Evolutionary conservation across 2,329 filamentous ascomycete genomes (phyloP).

Genomic region (Camptophora hylomeconis): DNA sequence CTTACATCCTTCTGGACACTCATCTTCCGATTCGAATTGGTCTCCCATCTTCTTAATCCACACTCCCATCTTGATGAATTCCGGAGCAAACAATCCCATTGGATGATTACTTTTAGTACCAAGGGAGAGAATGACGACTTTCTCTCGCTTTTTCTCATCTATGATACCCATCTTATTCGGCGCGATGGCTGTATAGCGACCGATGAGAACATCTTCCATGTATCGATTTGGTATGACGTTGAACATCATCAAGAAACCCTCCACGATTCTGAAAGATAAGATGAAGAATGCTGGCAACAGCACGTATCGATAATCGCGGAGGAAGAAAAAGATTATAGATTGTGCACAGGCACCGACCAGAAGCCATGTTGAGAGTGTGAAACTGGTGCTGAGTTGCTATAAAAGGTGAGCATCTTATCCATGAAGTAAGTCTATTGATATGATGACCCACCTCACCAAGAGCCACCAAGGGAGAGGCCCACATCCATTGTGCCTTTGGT

Average conservation of each 20-base stretch:
- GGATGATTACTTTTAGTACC: constrained; percentile 27
- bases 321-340: constrained; percentile 22
- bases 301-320: constrained; percentile 21
- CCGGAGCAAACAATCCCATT: constrained; percentile 28
- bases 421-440: too few relatives aligned
- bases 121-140: constrained; percentile 27
- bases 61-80: constrained; percentile 17
- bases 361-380: constrained; percentile 30
- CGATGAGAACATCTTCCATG: constrained; percentile 22
- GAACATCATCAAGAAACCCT: constrained; percentile 22
- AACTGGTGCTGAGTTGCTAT: too few relatives aligned
- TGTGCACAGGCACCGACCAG: constrained; percentile 28
- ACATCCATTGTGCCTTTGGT: too few relatives aligned
- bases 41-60: constrained; percentile 24
- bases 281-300: constrained; percentile 20
- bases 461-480: too few relatives aligned
- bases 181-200: constrained; percentile 26
- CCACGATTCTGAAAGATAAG: constrained; percentile 22
- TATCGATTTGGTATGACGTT: constrained; percentile 26
- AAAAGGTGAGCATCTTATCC: too few relatives aligned
- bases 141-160: constrained; percentile 19
- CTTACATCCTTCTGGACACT: too few relatives aligned
- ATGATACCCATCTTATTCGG: too few relatives aligned
- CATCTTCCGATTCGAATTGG: constrained; percentile 11
- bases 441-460: too few relatives aligned